Base-by-base conservation (phyloP, 2,329 filamentous ascomycete genomes). In the Trichophyton verrucosum region DNA sequence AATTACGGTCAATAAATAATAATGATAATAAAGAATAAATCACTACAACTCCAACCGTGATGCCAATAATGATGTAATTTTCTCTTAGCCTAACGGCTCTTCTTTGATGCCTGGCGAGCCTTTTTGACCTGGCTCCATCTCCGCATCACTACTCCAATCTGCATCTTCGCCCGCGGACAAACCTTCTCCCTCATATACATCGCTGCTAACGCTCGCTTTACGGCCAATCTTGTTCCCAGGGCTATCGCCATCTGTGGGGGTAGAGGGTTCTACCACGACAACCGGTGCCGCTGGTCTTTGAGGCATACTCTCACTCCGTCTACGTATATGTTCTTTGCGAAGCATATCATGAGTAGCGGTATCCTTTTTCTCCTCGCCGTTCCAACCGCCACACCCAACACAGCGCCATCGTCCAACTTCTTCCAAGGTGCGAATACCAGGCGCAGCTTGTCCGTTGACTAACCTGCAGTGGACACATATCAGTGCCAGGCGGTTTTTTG, bases 391-490 rank as follows among this genome's bases (percentile, higher is more conserved):
- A 69, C 94, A 99, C n/a, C 83, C 83, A 71, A 89, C 87, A 73
- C 94, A 99, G 63, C 86, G 85, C 94, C 94, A 99, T 63, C 80
- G 80, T 1, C 92, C 94, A 0, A 99, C 69, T 58, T 96, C 91
- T 44, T 88, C 84, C 1, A 92, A 75, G 0, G 80, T 83, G 66
- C 84, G 87, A 0, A 88, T 86, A 0, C 94, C 94, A 0, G 94
- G 92, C 1, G 94, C 91, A 2, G 94, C 94, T 71, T 96, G 94
- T 0, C 95, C 94, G 71, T 99, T 99, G 56, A 99, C 91, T 1
- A 96, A 81, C 33, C 89, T 82, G 72, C 94, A 99, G 44, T 82
- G 79, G 36, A 78, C 74, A 75, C 94, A 99, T 60, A 99, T 89
- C 65, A 99, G 78, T 6, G 86, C 92, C 62, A 96, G 84, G 17